A percentile compares a stretch with the other conserved stretches of the same genome.
Evolutionary conservation across 163 green algal species (phyloP).

Genomic region (Dunaliella salina): DNA sequence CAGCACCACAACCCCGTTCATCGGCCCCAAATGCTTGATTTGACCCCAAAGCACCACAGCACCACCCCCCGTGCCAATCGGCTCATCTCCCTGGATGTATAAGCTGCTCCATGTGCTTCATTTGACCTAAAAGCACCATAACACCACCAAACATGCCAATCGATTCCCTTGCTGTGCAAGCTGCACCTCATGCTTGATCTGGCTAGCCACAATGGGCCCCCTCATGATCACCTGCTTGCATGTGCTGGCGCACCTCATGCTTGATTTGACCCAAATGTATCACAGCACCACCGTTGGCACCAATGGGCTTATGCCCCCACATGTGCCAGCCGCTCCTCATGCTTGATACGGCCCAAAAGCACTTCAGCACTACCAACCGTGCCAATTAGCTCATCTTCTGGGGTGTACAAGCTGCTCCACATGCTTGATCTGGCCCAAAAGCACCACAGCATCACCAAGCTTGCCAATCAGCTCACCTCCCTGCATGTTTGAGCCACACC

Average conservation of each 20-base stretch:
- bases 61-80: slow-evolving; percentile 46
- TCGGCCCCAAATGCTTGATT: slow-evolving; percentile 63
- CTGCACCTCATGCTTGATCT: no score
- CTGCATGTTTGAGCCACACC: no score
- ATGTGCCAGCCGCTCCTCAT: no score
- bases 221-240: not conserved
- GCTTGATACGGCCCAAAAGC: no score
- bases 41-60: slow-evolving; percentile 58
- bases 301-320: no score
- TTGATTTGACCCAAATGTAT: slow-evolving; percentile 56
- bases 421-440: slow-evolving; percentile 54
- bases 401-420: slow-evolving; percentile 58
- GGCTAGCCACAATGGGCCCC: no score
- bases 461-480: slow-evolving; percentile 13
- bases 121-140: no score
- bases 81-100: no score
- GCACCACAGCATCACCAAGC: slow-evolving; percentile 56
- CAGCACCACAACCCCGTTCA: no score
- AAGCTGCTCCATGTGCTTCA: no score
- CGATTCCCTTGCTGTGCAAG: slow-evolving; percentile 1
- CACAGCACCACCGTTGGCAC: slow-evolving; percentile 49
- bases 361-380: no score
- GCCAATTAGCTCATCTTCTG: slow-evolving; percentile 16
- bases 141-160: slow-evolving; percentile 39
- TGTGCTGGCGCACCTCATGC: slow-evolving; percentile 47